These are phyloP conservation scores for Byssothecium circinans DNA, from an alignment of 2,329 filamentous ascomycete genomes.

Conservation along the genomic window DNA sequence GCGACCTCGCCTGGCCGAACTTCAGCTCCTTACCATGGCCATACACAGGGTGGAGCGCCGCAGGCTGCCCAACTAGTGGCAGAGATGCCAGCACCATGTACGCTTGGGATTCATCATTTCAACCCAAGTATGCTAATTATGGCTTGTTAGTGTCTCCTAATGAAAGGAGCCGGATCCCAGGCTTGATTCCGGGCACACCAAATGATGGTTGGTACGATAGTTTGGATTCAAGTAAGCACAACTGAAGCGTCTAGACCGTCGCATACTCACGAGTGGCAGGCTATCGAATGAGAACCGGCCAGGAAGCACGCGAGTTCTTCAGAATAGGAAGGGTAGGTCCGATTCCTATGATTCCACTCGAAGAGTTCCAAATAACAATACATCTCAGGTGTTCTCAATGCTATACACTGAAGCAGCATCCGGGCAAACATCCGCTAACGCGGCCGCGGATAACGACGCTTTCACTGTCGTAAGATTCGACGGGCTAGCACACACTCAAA, in stretches of 20 bases:
- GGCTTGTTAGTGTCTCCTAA: no score
- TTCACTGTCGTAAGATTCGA: constrained; percentile 19
- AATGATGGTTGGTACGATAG: constrained; percentile 3
- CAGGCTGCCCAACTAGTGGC: no score
- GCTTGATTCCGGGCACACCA: constrained; percentile 8
- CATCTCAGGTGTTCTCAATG: constrained; percentile 28
- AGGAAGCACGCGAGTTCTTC: constrained; percentile 20
- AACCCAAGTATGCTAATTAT: no score
- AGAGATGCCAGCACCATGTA: no score
- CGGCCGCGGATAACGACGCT: constrained; percentile 8
- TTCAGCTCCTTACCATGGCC: no score
- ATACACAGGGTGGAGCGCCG: no score
- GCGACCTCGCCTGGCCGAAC: no score
- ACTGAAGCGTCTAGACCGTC: neutral
- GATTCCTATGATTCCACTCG: neutral
- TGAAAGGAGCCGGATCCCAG: neutral
- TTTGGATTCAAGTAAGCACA: constrained; percentile 7
- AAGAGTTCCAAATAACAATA: no score
- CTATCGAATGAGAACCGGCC: constrained; percentile 21
- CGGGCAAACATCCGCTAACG: neutral
- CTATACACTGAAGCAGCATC: constrained; percentile 20
- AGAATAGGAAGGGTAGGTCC: constrained; percentile 12
- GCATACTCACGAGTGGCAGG: constrained; percentile 6
- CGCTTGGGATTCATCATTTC: no score
- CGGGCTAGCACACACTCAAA: constrained; percentile 20